These are phyloP conservation scores for Stenogyne calaminthoides DNA, from an alignment of 305 asterid genomes.

Conservation along the genomic window DNA sequence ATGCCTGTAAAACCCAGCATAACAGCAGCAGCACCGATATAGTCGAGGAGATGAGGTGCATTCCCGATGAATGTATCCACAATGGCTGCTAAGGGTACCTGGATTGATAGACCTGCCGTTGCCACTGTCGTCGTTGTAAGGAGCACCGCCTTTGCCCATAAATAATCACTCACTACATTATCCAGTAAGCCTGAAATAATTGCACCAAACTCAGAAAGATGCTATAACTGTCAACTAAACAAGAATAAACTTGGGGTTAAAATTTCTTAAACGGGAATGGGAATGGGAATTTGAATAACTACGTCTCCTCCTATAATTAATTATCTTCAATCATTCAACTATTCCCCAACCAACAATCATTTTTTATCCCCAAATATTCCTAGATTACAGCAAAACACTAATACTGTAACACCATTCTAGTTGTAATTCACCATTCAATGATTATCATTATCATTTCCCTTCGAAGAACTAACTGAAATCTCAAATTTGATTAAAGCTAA, in stretches of 20 bases:
- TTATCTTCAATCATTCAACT: too few species aligned
- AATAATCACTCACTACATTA: slow-evolving; percentile 88
- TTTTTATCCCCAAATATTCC: too few species aligned
- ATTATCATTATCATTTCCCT: too few species aligned
- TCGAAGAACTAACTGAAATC: background rate
- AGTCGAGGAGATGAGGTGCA: slow-evolving; percentile 60
- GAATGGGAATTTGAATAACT: too few species aligned
- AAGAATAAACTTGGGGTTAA: background rate
- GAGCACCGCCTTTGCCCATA: slow-evolving; percentile 97
- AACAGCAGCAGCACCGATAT: slow-evolving; percentile 75
- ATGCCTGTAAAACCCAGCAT: slow-evolving; percentile 87
- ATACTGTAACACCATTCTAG: too few species aligned
- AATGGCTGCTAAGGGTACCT: slow-evolving; percentile 86
- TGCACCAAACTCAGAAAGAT: background rate
- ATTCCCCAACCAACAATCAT: too few species aligned
- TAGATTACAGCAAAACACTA: too few species aligned
- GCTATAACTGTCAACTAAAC: background rate
- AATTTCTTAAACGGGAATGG: too few species aligned
- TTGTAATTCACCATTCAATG: too few species aligned
- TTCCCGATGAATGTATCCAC: slow-evolving; percentile 78
- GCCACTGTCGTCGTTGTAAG: slow-evolving; percentile 94
- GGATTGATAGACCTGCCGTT: slow-evolving; percentile 90
- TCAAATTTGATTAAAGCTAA: background rate
- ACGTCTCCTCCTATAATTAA: too few species aligned
- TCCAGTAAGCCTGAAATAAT: slow-evolving; percentile 71